Evolutionary conservation across 129 eudicot species (phyloP).

Genomic region (Helianthus tuberosus): DNA sequence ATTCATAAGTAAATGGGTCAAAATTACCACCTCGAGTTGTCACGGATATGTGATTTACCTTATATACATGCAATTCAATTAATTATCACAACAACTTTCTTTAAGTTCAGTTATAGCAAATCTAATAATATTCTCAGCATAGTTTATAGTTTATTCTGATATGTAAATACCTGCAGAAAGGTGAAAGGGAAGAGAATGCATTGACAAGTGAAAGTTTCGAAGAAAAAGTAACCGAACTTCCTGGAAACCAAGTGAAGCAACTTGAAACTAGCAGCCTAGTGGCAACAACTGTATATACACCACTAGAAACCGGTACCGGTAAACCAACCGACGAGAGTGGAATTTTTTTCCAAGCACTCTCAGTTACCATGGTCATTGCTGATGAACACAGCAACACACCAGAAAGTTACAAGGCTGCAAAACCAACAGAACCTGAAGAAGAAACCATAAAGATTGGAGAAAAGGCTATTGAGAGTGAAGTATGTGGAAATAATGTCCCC

Average conservation of each 20-base stretch:
- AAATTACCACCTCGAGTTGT: not conserved
- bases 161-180: conserved; percentile 38
- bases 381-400: conserved; percentile 34
- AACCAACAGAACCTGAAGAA: conserved; percentile 15
- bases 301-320: conserved; percentile 22
- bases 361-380: conserved; percentile 32
- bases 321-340: conserved; percentile 36
- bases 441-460: conserved; percentile 1
- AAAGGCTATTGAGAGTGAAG: conserved; percentile 5
- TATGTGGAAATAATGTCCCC: conserved; percentile 6
- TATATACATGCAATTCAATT: conserved; percentile 3
- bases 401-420: conserved; percentile 34
- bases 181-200: conserved; percentile 35
- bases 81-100: not conserved
- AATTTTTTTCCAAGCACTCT: conserved; percentile 42
- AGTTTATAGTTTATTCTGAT: conserved; percentile 4
- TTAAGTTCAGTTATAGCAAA: conserved; percentile 7
- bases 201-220: conserved; percentile 31
- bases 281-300: conserved; percentile 36
- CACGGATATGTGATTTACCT: not conserved
- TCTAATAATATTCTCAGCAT: not conserved
- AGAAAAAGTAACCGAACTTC: conserved; percentile 17
- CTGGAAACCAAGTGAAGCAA: conserved; percentile 35
- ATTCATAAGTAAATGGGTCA: not conserved
- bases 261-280: conserved; percentile 34